Percentiles rank a stretch among this genome's conserved stretches.
phyloP scores from a whole-genome alignment of 352 stramenopile species.

The Phytophthora agathidicida region DNA sequence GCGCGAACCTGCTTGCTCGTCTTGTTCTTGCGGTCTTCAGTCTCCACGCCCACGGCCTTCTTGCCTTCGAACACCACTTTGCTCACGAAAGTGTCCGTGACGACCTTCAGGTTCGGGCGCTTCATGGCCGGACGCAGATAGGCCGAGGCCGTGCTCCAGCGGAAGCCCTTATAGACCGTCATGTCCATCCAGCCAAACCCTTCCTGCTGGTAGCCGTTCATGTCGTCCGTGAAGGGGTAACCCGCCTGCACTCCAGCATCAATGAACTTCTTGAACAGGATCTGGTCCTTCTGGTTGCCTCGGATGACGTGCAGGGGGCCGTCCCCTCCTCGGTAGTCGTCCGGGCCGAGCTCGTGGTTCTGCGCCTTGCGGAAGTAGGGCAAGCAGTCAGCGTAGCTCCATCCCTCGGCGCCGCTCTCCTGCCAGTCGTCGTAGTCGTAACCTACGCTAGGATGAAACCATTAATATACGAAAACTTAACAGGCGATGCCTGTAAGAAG shows the following conservation, averaged over 20 bases:
- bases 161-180: constrained; percentile 79
- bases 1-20: constrained; percentile 45
- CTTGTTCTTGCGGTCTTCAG: constrained; percentile 66
- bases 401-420: constrained; percentile 58
- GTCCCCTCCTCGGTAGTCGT: constrained; percentile 73
- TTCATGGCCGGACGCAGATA: constrained; percentile 66
- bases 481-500: too few species aligned
- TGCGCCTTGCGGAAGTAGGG: constrained; percentile 85
- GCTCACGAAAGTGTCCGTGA: constrained; percentile 81
- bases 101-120: constrained; percentile 67
- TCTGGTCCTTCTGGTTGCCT: constrained; percentile 63
- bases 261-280: constrained; percentile 85
- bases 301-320: constrained; percentile 70
- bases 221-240: constrained; percentile 81
- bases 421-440: constrained; percentile 88
- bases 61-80: constrained; percentile 82
- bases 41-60: constrained; percentile 67
- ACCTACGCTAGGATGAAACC: too few species aligned
- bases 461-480: too few species aligned
- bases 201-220: constrained; percentile 88
- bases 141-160: constrained; percentile 66
- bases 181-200: constrained; percentile 88
- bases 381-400: constrained; percentile 84
- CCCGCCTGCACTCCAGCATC: constrained; percentile 76
- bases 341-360: constrained; percentile 60